Percentiles rank a stretch among this genome's conserved stretches.
Evolutionary conservation across 108 stramenopile genomes (phyloP).

Genomic region (Seminavis robusta): DNA sequence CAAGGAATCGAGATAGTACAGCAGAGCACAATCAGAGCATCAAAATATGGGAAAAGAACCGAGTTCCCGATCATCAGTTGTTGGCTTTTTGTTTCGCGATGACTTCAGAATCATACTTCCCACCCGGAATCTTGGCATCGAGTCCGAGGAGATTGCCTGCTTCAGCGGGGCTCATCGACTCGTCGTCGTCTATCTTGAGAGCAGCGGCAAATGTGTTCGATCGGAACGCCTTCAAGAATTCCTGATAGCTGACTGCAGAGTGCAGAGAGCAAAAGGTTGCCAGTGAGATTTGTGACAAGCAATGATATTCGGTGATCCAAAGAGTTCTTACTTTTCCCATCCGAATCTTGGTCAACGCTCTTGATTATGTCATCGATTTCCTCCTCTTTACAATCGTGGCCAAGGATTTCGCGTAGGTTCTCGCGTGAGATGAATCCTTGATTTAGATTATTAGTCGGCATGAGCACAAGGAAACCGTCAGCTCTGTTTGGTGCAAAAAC

Average conservation of each 20-base stretch:
- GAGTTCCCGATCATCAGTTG: no score
- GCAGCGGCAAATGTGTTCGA: neutral
- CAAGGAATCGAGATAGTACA: no score
- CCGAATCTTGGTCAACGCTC: conserved; percentile 51
- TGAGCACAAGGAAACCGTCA: no score
- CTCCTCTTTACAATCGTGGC: conserved; percentile 16
- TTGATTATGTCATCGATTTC: conserved; percentile 59
- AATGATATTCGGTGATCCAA: neutral
- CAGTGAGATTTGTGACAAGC: neutral
- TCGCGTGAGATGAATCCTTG: conserved; percentile 60
- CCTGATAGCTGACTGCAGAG: neutral
- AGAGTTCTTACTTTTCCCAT: conserved; percentile 5
- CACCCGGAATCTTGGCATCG: conserved; percentile 43
- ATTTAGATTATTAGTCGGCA: no score
- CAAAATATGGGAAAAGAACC: no score
- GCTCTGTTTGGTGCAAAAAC: no score
- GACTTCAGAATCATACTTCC: conserved; percentile 21
- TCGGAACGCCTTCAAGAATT: neutral
- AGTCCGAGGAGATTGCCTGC: conserved; percentile 27
- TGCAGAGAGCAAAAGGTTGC: neutral
- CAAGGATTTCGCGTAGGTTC: conserved; percentile 52
- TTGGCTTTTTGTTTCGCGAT: neutral
- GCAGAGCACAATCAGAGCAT: no score
- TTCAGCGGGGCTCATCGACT: neutral
- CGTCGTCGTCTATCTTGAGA: neutral